Evolutionary conservation across 805 yeast genomes (phyloP), one percentile per base, ranked within the genome.

Genomic region (Kazachstania psychrophila): DNA sequence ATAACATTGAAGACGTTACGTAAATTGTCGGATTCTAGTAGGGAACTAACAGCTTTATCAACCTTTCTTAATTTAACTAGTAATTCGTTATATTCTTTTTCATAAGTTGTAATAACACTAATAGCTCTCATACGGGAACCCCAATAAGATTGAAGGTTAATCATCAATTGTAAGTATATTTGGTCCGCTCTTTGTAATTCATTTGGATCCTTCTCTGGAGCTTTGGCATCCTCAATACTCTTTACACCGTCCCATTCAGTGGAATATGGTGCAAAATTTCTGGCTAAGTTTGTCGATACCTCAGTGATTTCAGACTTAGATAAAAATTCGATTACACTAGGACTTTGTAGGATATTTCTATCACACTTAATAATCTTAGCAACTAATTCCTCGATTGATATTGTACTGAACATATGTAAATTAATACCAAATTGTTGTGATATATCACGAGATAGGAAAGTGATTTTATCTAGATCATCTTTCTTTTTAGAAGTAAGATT

Each of bases 351-450:
- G 7, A 89, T 72, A 8, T 80, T 88, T 16, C 65, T 65, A 37
- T 84, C 82, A 63, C 98, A 92, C 31, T 68, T 72, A 42, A 92
- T 63, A 7, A 92, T 73, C 54, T 79, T 80, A n/a, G 48, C 36
- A 6, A 89, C 79, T 20, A 89, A 68, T 29, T 74, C 81, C 5
- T 71, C 75, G 26, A 79, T 94, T 1, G 78, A 47, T 16, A 74
- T 45, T 28, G 65, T 64, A 5, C 85, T 69, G 60, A 76, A 85
- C 64, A 77, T 70, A 54, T 92, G 97, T 36, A 92, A 66, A 54
- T 89, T 88, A 52, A 92, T 92, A 27, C 95, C 95, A 64, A 92
- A 87, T 49, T 86, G 96, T 54, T 92, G 98, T 1, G 95, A 84
- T 31, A 87, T 62, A 49, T 89, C 96, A 42, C 94, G 69, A 1